Base-by-base conservation (phyloP, 1,139 yeast species). In the Taphrina deformans region DNA sequence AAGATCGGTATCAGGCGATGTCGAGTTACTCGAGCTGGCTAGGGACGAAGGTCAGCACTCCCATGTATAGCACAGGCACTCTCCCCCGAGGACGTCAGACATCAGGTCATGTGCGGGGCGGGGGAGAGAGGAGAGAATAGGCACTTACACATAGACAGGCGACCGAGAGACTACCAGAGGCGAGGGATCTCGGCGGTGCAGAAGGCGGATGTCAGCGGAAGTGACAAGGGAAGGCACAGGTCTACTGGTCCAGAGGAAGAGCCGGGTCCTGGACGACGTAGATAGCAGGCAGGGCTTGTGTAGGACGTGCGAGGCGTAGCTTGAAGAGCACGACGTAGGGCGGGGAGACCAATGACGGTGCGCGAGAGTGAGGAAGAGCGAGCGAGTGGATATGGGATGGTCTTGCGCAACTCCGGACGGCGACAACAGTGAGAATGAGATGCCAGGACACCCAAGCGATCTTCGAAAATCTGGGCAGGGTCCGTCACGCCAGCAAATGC, bases 1-100 rank as follows among this genome's bases (percentile, higher is more conserved):
- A 10, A 38, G 44, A 23, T 53, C 58, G 23, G 27, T 12, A 18
- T 50, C 27, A 18, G 63, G 26, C 50, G 48, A 14, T 16, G 50
- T 16, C 50, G 56, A 48, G 14, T 24, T 23, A 31, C 55, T 27
- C 48, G 55, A 48, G 21, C 27, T 18, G 31, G 63, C 53, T 53
- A 53, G 48, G 18, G 55, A 16, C 14, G 21, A 14, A 44, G 5
- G 18, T 38, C 41, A 38, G 41, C 41, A 10, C 14, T n/a, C 16
- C 35, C 14, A 14, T 38, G 7, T 18, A 38, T n/a, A n/a, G n/a
- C 14, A 38, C 12, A 10, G n/a, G 16, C 12, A 12, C 2, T 12
- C 18, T 9, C 41, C 18, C 41, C 41, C 5, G 16, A 6, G 33
- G 33, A 38, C 6, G n/a, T 38, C 44, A 38, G 5, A 16, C n/a